These are phyloP conservation scores for Dioscorea dumetorum DNA, from an alignment of 106 monocot genomes.

Conservation along the genomic window DNA sequence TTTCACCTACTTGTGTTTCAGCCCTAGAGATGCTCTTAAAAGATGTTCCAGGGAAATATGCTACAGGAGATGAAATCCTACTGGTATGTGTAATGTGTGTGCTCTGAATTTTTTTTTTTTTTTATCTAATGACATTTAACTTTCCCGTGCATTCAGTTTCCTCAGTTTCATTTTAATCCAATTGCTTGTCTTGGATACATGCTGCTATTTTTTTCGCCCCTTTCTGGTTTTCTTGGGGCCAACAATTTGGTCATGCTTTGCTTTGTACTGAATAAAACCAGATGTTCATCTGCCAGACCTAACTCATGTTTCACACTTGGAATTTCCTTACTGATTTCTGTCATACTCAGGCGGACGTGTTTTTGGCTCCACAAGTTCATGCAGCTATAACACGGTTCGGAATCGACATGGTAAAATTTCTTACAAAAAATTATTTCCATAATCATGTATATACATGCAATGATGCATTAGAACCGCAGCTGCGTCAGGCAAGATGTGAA, in stretches of 20 bases:
- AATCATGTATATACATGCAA: too few species aligned
- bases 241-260: background rate
- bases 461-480: too few species aligned
- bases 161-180: background rate
- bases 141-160: background rate
- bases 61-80: slow-evolving; percentile 36
- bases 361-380: slow-evolving; percentile 46
- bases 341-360: slow-evolving; percentile 43
- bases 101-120: background rate
- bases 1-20: slow-evolving; percentile 2
- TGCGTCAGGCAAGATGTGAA: background rate
- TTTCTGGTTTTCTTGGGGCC: background rate
- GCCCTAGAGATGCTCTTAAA: slow-evolving; percentile 39
- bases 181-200: background rate
- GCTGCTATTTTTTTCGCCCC: background rate
- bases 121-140: background rate
- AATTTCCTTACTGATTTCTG: background rate
- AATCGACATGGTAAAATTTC: slow-evolving; percentile 40
- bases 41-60: slow-evolving; percentile 26
- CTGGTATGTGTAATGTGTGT: slow-evolving; percentile 34
- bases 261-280: background rate
- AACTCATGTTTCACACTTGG: background rate
- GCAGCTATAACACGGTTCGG: slow-evolving; percentile 20
- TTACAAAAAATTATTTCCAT: background rate
- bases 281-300: background rate